Conservation (phyloP, 2,329 filamentous ascomycete genomes). For the Exophiala alcalophila region DNA sequence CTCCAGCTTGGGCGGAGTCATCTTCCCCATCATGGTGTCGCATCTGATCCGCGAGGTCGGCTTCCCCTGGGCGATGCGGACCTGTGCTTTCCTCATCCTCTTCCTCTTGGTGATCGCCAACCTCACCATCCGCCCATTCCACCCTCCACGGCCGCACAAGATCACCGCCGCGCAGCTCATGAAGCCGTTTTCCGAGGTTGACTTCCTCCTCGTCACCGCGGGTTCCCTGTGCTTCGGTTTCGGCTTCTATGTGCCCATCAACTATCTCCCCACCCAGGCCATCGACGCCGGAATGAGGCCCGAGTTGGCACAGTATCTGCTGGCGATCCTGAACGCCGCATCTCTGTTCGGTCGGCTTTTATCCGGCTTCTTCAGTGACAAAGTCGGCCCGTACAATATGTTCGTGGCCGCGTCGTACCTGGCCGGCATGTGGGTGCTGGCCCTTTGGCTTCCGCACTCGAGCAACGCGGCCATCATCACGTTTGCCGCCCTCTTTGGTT, state of each 20-base stretch:
- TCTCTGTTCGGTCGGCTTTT: conserved; percentile 36
- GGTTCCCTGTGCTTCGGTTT: conserved; percentile 47
- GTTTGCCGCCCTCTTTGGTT: conserved; percentile 66
- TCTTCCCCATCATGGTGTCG: conserved; percentile 60
- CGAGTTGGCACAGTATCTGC: conserved; percentile 50
- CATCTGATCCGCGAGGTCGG: conserved; percentile 53
- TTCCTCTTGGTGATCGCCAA: conserved; percentile 53
- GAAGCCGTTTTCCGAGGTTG: conserved; percentile 30
- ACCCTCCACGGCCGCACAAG: conserved; percentile 40
- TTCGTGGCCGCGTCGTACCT: conserved; percentile 36
- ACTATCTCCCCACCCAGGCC: conserved; percentile 24
- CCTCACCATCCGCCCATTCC: conserved; percentile 51
- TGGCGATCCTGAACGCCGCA: conserved; percentile 53
- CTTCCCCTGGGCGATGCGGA: conserved; percentile 57
- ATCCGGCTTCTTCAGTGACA: conserved; percentile 34
- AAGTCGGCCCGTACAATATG: conserved; percentile 29
- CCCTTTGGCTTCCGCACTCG: conserved; percentile 54
- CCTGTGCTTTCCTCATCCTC: conserved; percentile 59
- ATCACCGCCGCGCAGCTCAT: conserved; percentile 33
- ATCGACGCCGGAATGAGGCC: conserved; percentile 47
- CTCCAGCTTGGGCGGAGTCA: conserved; percentile 57
- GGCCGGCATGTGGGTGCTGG: conserved; percentile 48
- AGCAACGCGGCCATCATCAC: conserved; percentile 58
- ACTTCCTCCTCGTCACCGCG: conserved; percentile 24
- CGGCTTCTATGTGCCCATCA: conserved; percentile 33